A percentile compares a stretch with the other conserved stretches of the same genome.
These are phyloP conservation scores for Purpureocillium lavendulum DNA, from an alignment of 2,329 filamentous ascomycete genomes.

Conservation along the genomic window DNA sequence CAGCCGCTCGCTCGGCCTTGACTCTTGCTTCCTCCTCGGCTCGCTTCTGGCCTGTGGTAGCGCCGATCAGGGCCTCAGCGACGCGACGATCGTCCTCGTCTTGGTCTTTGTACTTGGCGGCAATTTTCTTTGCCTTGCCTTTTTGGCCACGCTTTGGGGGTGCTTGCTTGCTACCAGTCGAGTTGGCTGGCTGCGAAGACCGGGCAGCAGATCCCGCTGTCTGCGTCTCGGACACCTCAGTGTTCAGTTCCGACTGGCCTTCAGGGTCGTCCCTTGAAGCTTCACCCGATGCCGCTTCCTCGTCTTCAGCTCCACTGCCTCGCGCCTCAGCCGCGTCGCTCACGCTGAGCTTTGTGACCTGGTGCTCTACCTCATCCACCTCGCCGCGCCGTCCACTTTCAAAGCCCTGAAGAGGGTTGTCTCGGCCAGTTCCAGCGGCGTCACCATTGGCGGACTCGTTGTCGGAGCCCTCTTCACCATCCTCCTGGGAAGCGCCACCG, in stretches of 20 bases:
- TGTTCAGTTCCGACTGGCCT: constrained; percentile 5
- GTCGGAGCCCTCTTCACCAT: constrained; percentile 22
- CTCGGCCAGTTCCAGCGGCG: constrained; percentile 19
- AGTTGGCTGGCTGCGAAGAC: constrained; percentile 3
- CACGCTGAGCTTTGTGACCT: constrained; percentile 14
- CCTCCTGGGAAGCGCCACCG: constrained; percentile 12
- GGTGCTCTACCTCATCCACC: constrained; percentile 16
- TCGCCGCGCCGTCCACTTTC: constrained; percentile 16
- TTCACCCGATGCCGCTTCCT: constrained; percentile 12
- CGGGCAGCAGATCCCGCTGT: constrained; percentile 5
- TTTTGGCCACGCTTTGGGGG: constrained; percentile 63
- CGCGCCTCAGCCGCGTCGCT: constrained; percentile 8
- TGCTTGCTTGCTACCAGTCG: constrained; percentile 28
- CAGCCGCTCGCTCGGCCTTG: constrained; percentile 59
- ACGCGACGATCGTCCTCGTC: constrained; percentile 86
- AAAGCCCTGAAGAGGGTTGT: constrained; percentile 27
- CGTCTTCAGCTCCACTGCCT: too few species aligned
- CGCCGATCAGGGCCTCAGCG: constrained; percentile 81
- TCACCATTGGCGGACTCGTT: constrained; percentile 23
- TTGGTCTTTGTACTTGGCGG: constrained; percentile 84
- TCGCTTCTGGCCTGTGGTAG: constrained; percentile 56
- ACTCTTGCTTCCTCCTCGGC: constrained; percentile 60
- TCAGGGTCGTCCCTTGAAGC: constrained; percentile 8
- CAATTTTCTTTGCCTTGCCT: constrained; percentile 78
- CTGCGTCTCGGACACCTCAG: constrained; percentile 11